These are phyloP conservation scores for Helianthus annuus DNA, from an alignment of 129 eudicot genomes.

Conservation along the genomic window HanXRQr2.0-SUNRISE NC_035439.2:84508921-84509420, in stretches of 20 bases:
- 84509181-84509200: conserved; percentile 27
- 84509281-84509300: not conserved
- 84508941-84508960: conserved; percentile 35
- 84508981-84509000: conserved; percentile 21
- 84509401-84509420: too few species aligned
- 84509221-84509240: not conserved
- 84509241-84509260: not conserved
- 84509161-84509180: conserved; percentile 3
- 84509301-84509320: too few species aligned
- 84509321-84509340: too few species aligned
- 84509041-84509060: conserved; percentile 22
- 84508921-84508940: conserved; percentile 52
- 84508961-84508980: conserved; percentile 43
- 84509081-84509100: not conserved
- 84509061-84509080: conserved; percentile 28
- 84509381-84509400: too few species aligned
- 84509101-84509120: conserved; percentile 18
- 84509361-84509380: too few species aligned
- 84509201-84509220: conserved; percentile 21
- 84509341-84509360: too few species aligned
- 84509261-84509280: not conserved
- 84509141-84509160: conserved; percentile 2
- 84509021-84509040: conserved; percentile 1
- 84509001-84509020: not conserved
- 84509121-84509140: conserved; percentile 31